phyloP scores from a whole-genome alignment of 306 rosid species.

The Vicia villosa region DNA sequence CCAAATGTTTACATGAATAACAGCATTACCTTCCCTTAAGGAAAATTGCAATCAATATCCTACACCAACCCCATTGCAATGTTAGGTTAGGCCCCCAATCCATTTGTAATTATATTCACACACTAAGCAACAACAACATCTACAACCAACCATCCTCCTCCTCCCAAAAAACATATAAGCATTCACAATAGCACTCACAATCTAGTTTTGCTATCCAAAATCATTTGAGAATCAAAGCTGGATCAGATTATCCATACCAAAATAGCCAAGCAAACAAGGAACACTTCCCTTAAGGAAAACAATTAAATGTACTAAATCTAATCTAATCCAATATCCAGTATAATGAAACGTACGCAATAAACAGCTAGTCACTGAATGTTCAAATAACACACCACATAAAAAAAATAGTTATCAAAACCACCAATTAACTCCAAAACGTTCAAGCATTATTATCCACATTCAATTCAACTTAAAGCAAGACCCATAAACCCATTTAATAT shows the following conservation, averaged over 20 bases:
- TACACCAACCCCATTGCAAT: slow-evolving; percentile 6
- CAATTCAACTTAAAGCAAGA: slow-evolving; percentile 38
- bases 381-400: slow-evolving; percentile 36
- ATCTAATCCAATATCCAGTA: background rate
- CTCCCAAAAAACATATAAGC: background rate
- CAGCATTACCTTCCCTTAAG: slow-evolving; percentile 17
- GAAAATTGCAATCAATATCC: slow-evolving; percentile 32
- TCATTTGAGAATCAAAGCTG: slow-evolving; percentile 29
- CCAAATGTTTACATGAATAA: slow-evolving; percentile 13
- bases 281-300: slow-evolving; percentile 24
- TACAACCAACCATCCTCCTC: background rate
- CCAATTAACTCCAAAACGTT: slow-evolving; percentile 34
- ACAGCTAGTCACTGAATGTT: slow-evolving; percentile 30
- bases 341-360: slow-evolving; percentile 34
- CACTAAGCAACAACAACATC: background rate
- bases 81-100: background rate
- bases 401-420: slow-evolving; percentile 31
- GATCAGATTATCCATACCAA: slow-evolving; percentile 36
- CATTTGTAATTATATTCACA: slow-evolving; percentile 12
- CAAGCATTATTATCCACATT: slow-evolving; percentile 58
- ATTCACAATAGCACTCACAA: slow-evolving; percentile 8
- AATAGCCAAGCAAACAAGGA: slow-evolving; percentile 9
- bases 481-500: slow-evolving; percentile 45
- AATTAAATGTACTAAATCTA: slow-evolving; percentile 34
- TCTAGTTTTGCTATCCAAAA: background rate